Evolutionary conservation across 2,329 filamentous ascomycete species (phyloP).

Genomic region (Monilinia fructicola): DNA sequence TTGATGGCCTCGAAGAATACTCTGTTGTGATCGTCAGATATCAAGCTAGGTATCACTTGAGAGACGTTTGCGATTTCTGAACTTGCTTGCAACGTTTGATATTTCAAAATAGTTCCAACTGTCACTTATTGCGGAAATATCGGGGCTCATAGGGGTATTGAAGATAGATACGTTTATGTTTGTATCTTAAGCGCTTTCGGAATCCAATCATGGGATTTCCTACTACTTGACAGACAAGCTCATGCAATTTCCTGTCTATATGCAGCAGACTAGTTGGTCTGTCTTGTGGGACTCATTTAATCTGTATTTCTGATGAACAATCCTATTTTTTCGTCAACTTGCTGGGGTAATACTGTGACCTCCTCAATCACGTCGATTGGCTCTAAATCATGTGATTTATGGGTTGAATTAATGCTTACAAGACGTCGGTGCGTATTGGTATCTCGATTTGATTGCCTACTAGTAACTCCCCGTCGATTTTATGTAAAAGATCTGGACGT

Average conservation of each 20-base stretch:
- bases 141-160: not conserved
- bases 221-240: not conserved
- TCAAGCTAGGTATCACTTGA: not conserved
- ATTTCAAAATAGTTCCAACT: not conserved
- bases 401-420: not conserved
- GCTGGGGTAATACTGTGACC: not conserved
- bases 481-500: slow-evolving; percentile 6
- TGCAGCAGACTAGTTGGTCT: slow-evolving; percentile 7
- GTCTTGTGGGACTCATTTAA: not conserved
- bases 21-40: not conserved
- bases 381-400: slow-evolving; percentile 12
- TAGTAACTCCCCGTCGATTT: not conserved
- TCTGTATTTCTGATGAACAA: not conserved
- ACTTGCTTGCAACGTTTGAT: not conserved
- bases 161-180: not conserved
- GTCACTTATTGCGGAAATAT: not conserved
- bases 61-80: not conserved
- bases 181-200: not conserved
- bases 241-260: not conserved
- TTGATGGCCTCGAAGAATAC: not conserved
- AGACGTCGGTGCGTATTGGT: slow-evolving; percentile 6
- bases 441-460: slow-evolving; percentile 8
- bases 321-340: slow-evolving; percentile 13
- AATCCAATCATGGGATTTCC: not conserved
- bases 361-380: slow-evolving; percentile 13